Evolutionary conservation across 73 alveolate genomes (phyloP).

Genomic region (Strombidium stylifer): DNA sequence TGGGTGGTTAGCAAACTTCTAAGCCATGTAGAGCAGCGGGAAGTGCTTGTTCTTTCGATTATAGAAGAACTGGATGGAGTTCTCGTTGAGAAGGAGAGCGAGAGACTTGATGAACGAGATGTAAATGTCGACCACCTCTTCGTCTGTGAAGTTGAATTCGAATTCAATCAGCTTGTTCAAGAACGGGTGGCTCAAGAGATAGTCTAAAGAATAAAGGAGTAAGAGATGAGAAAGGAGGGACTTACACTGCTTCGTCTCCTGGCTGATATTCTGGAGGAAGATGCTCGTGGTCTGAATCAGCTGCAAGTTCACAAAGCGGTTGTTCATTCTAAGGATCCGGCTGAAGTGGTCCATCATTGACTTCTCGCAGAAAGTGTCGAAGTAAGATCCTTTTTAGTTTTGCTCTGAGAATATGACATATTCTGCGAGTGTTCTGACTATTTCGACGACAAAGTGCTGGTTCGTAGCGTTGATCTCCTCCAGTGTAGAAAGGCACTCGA

Average conservation of each 20-base stretch:
- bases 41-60: conserved; percentile 27
- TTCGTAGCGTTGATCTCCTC: background rate
- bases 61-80: conserved; percentile 37
- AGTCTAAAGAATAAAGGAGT: conserved; percentile 7
- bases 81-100: conserved; percentile 49
- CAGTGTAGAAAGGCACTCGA: conserved; percentile 4
- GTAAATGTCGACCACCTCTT: conserved; percentile 68
- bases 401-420: conserved; percentile 23
- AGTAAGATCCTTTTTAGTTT: background rate
- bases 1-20: conserved; percentile 58
- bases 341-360: conserved; percentile 42
- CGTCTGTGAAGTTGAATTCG: conserved; percentile 55
- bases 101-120: conserved; percentile 54
- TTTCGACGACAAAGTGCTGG: conserved; percentile 19
- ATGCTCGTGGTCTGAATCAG: conserved; percentile 53
- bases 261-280: conserved; percentile 34
- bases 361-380: conserved; percentile 50
- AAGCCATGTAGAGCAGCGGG: conserved; percentile 58
- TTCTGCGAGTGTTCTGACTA: conserved; percentile 21
- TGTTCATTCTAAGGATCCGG: conserved; percentile 36
- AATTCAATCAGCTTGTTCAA: conserved; percentile 46
- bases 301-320: conserved; percentile 51
- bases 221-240: background rate
- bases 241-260: conserved; percentile 41
- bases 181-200: conserved; percentile 53